Percentiles rank a stretch among this genome's conserved stretches.
Conservation (phyloP, 2,329 filamentous ascomycete species). For the Paecilomyces formosus region DNA sequence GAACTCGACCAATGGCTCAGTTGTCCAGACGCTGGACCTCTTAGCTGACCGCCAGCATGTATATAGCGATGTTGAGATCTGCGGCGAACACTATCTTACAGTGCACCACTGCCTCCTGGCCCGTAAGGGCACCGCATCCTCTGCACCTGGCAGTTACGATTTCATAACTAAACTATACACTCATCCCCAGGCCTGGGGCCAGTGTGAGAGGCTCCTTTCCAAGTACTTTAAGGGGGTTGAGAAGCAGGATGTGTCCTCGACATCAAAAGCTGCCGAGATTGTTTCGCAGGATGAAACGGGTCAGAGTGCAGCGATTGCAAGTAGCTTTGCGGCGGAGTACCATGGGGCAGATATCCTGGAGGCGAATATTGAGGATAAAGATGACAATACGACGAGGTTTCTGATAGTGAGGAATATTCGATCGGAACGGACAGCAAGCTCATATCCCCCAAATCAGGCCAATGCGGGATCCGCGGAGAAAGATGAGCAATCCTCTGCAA, state of each 20-base stretch:
- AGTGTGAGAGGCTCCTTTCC: slow-evolving; percentile 71
- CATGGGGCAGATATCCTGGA: slow-evolving; percentile 62
- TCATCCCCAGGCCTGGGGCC: slow-evolving; percentile 91
- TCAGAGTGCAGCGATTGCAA: slow-evolving; percentile 69
- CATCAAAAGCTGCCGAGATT: slow-evolving; percentile 75
- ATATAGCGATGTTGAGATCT: slow-evolving; percentile 66
- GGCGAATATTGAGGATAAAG: slow-evolving; percentile 40
- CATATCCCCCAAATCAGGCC: slow-evolving; percentile 10
- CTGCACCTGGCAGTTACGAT: slow-evolving; percentile 33
- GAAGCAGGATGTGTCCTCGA: slow-evolving; percentile 75
- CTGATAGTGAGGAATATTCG: slow-evolving; percentile 33
- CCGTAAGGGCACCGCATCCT: slow-evolving; percentile 16
- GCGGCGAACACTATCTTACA: slow-evolving; percentile 75
- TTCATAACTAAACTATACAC: slow-evolving; percentile 74
- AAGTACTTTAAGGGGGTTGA: slow-evolving; percentile 66
- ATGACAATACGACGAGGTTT: slow-evolving; percentile 42
- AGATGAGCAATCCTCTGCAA: slow-evolving; percentile 9
- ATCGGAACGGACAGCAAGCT: slow-evolving; percentile 15
- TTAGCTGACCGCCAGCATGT: slow-evolving; percentile 64
- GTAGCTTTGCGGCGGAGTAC: slow-evolving; percentile 61
- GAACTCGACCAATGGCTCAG: slow-evolving; percentile 90
- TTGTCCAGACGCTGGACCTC: slow-evolving; percentile 82
- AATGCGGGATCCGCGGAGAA: slow-evolving; percentile 3
- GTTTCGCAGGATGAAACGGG: slow-evolving; percentile 52
- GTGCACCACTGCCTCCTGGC: slow-evolving; percentile 83